Conservation (phyloP, 768 basidiomycete genomes). For the Mycena filopes region DNA sequence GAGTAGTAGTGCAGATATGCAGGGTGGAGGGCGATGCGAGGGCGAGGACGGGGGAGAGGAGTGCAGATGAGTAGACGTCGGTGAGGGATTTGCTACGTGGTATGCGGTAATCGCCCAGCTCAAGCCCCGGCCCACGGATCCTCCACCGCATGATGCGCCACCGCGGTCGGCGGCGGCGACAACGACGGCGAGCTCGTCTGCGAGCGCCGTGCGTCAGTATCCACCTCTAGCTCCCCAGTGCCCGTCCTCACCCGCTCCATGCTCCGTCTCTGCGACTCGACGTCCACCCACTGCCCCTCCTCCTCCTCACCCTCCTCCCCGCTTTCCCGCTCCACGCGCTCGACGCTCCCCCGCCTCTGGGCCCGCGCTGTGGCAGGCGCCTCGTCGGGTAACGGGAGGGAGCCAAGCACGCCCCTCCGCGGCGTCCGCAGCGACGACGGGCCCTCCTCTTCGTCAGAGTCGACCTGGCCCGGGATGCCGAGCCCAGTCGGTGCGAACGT, state of each 20-base stretch:
- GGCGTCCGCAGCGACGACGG: slow-evolving; percentile 20
- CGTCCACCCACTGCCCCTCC: background rate
- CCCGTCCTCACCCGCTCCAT: no score
- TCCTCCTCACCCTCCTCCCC: no score
- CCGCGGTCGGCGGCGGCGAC: slow-evolving; percentile 23
- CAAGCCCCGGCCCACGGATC: slow-evolving; percentile 20
- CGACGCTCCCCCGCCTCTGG: no score
- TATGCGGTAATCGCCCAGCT: background rate
- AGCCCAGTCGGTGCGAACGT: slow-evolving; percentile 11
- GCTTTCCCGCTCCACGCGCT: no score
- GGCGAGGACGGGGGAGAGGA: no score
- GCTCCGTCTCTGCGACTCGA: background rate
- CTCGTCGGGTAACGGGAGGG: background rate
- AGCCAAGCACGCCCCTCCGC: background rate
- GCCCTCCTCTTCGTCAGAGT: background rate
- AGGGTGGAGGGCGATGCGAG: no score
- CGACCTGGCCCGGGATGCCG: background rate
- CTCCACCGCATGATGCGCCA: background rate
- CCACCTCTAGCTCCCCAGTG: background rate
- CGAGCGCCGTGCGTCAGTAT: background rate
- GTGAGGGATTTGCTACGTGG: no score
- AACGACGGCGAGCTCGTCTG: slow-evolving; percentile 13
- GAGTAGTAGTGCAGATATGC: no score
- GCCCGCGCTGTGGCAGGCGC: no score
- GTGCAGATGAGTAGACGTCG: no score